Evolutionary conservation across 306 rosid species (phyloP), one percentile per base, ranked within the genome.

Genomic region (Alnus glutinosa): DNA sequence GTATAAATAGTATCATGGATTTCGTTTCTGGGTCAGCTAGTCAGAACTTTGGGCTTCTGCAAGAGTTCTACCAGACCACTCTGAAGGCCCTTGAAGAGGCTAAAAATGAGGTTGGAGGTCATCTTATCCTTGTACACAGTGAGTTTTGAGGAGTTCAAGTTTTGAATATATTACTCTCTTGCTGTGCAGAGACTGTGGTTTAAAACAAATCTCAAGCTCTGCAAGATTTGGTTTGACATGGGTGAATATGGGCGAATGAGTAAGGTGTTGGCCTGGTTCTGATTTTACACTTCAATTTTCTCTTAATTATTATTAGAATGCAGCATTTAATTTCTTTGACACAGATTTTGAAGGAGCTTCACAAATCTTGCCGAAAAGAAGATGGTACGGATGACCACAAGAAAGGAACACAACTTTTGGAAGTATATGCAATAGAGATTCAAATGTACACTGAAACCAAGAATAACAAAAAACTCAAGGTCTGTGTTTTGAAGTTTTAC

Each of bases 371-470:
- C 79, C 97, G 93, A 92, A 87, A 86, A 77, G 97, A 94, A 86
- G 98, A 89, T 85, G 98, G 98, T 59, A 89, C 97, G 18, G 98
- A 95, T 89, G 98, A 95, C 85, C 98, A 95, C 76, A 95, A 92
- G 90, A 95, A 92, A 86, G 98, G 98, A 90, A 95, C 94, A 71
- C 97, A 95, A 81, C 98, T 95, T 80, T 81, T 90, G 86, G 97
- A 95, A 87, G 98, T 95, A 62, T 95, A 91, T 78, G 98, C 98
- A 18, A 90, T 95, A 58, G 98, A 95, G 81, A 95, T 95, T 85
- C 98, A 95, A 78, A 92, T 95, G 99, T 93, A 93, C 87, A 95
- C 99, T 1, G 98, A 95, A 87, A 95, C 98, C 61, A 93, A 95
- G 87, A 91, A 93, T 87, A 95, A 95, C 93, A 95, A 95, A 86